Percentiles rank a stretch among this genome's conserved stretches.
Conservation (phyloP, 257 asterid species). For the Datura wrightii region DNA sequence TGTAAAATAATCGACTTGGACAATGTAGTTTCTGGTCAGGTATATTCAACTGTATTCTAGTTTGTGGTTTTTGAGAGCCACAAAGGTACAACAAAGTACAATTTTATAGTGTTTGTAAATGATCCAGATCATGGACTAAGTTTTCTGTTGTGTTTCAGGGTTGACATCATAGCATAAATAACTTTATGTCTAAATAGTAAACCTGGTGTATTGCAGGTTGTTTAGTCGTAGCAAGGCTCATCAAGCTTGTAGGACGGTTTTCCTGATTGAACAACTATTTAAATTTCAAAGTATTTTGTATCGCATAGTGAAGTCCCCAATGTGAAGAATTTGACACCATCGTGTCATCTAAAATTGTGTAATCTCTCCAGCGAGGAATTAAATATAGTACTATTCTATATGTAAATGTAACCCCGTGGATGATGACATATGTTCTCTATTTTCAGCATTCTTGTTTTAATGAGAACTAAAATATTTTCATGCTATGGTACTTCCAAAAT, state of each 20-base stretch:
- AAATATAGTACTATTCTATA: background rate
- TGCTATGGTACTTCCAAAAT: slow-evolving; percentile 21
- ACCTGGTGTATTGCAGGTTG: slow-evolving; percentile 8
- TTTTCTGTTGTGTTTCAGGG: background rate
- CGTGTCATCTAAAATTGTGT: background rate
- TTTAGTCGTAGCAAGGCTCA: background rate
- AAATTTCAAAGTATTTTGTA: background rate
- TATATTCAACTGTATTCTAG: background rate
- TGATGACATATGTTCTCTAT: slow-evolving; percentile 4
- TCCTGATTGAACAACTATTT: background rate
- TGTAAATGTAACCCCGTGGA: background rate
- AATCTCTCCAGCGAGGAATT: slow-evolving; percentile 22
- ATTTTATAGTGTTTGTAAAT: slow-evolving; percentile 8
- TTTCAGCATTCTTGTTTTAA: background rate
- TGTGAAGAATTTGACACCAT: background rate
- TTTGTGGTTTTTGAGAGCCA: slow-evolving; percentile 9
- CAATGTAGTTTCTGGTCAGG: slow-evolving; percentile 3
- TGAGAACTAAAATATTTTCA: slow-evolving; percentile 23
- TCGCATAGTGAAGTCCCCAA: background rate
- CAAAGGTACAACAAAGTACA: background rate
- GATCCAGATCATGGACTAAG: background rate
- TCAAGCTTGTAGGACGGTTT: background rate
- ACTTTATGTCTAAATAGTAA: background rate
- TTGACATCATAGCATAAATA: background rate
- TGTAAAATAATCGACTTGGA: background rate